These are phyloP conservation scores for Tolypocladium album DNA, from an alignment of 2,329 filamentous ascomycete species.

Conservation along the genomic window DNA sequence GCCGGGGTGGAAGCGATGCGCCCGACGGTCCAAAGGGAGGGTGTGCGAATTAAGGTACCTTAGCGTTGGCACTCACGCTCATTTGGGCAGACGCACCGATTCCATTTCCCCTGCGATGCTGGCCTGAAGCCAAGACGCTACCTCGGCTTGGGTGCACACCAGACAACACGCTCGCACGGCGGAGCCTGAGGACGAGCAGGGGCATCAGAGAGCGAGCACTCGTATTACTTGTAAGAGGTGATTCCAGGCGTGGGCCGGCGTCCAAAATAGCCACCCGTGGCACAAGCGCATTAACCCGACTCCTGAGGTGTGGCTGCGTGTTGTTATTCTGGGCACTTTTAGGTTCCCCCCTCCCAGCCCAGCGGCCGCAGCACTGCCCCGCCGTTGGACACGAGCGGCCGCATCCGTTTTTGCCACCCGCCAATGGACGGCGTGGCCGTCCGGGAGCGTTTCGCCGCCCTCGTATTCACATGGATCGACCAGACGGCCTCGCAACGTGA, in stretches of 20 bases:
- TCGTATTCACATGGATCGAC: background rate
- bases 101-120: background rate
- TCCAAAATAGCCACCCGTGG: background rate
- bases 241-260: background rate
- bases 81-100: background rate
- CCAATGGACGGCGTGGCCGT: background rate
- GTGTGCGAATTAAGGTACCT: too few relatives aligned
- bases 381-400: slow-evolving; percentile 1
- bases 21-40: background rate
- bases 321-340: background rate
- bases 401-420: background rate
- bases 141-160: too few relatives aligned
- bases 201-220: background rate
- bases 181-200: background rate
- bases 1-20: background rate
- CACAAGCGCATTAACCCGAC: background rate
- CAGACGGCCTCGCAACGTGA: background rate
- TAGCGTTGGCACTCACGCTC: too few relatives aligned
- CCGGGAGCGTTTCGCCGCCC: background rate
- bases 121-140: background rate
- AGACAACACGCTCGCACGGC: background rate
- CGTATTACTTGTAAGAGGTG: background rate
- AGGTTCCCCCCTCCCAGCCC: background rate
- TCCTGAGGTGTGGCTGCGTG: background rate
- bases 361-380: background rate